Evolutionary conservation across 2,329 filamentous ascomycete genomes (phyloP).

Genomic region (Botrytis deweyae): DNA sequence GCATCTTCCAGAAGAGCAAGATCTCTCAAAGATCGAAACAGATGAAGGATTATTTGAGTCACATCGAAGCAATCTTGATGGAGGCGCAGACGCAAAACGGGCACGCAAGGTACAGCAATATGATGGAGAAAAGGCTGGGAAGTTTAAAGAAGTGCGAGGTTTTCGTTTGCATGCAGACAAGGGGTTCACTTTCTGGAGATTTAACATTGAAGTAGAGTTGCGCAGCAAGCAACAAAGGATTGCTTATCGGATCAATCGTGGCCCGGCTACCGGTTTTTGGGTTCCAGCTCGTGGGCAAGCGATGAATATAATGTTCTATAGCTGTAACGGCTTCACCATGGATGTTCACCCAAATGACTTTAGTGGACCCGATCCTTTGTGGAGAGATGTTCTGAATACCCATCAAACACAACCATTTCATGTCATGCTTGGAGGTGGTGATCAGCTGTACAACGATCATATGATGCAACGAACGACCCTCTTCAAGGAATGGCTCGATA

Average conservation of each 20-base stretch:
- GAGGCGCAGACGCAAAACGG: slow-evolving; percentile 48
- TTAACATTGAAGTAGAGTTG: slow-evolving; percentile 91
- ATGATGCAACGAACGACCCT: slow-evolving; percentile 71
- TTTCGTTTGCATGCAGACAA: slow-evolving; percentile 80
- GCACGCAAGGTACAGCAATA: slow-evolving; percentile 53
- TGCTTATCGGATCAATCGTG: slow-evolving; percentile 92
- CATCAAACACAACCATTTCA: slow-evolving; percentile 94
- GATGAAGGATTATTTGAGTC: slow-evolving; percentile 81
- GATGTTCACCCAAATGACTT: slow-evolving; percentile 76
- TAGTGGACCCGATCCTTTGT: slow-evolving; percentile 91
- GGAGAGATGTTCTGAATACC: slow-evolving; percentile 91
- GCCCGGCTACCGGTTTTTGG: slow-evolving; percentile 89
- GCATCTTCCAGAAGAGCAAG: slow-evolving; percentile 72
- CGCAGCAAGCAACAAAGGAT: slow-evolving; percentile 75
- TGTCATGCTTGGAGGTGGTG: slow-evolving; percentile 95
- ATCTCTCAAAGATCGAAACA: slow-evolving; percentile 76
- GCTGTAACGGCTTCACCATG: slow-evolving; percentile 91
- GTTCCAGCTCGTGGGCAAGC: slow-evolving; percentile 78
- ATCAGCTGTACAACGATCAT: slow-evolving; percentile 94
- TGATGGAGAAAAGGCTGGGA: slow-evolving; percentile 79
- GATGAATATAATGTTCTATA: slow-evolving; percentile 99
- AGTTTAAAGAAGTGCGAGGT: slow-evolving; percentile 80
- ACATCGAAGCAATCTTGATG: slow-evolving; percentile 55
- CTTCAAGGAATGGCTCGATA: slow-evolving; percentile 82
- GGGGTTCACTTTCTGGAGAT: slow-evolving; percentile 94